phyloP scores from a whole-genome alignment of 148 eudicot genomes.

The Rhododendron griersonianum region DNA sequence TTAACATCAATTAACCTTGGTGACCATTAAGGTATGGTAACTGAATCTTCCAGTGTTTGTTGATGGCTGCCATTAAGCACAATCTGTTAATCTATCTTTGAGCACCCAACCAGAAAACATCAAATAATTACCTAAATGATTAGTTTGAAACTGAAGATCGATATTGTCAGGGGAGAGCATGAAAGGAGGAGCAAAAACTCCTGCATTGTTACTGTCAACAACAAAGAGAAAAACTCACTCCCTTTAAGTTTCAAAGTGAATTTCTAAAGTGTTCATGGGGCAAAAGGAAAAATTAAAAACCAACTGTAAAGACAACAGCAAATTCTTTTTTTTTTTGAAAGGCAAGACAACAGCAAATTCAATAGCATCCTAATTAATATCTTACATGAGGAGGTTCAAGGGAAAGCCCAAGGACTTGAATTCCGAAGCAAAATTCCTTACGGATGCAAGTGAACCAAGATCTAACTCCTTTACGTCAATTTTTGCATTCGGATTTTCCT shows the following conservation, averaged over 20 bases:
- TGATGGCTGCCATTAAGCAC: not conserved
- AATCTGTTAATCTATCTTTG: not conserved
- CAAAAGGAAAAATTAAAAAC: not conserved
- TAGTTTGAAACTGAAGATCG: not conserved
- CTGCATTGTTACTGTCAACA: not conserved
- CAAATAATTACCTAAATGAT: not conserved
- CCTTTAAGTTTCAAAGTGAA: not conserved
- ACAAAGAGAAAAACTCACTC: too few species aligned
- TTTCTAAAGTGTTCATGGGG: not conserved
- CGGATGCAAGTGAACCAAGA: constrained; percentile 73
- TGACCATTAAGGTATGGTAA: not conserved
- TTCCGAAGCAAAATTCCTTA: constrained; percentile 69
- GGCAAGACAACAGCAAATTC: not conserved
- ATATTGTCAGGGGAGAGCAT: not conserved
- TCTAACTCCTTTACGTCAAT: constrained; percentile 85
- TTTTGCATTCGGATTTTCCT: constrained; percentile 63
- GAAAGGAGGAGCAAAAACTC: not conserved
- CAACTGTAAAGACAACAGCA: not conserved
- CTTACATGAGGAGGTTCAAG: constrained; percentile 67
- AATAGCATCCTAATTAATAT: not conserved
- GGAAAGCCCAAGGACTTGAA: constrained; percentile 31
- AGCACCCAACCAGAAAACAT: not conserved
- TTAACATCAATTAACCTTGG: not conserved
- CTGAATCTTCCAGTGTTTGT: not conserved
- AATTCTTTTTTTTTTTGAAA: too few species aligned